Percentiles rank a stretch among this genome's conserved stretches.
These are phyloP conservation scores for Pleodorina starrii DNA, from an alignment of 139 green algal species.

Conservation along the genomic window DNA sequence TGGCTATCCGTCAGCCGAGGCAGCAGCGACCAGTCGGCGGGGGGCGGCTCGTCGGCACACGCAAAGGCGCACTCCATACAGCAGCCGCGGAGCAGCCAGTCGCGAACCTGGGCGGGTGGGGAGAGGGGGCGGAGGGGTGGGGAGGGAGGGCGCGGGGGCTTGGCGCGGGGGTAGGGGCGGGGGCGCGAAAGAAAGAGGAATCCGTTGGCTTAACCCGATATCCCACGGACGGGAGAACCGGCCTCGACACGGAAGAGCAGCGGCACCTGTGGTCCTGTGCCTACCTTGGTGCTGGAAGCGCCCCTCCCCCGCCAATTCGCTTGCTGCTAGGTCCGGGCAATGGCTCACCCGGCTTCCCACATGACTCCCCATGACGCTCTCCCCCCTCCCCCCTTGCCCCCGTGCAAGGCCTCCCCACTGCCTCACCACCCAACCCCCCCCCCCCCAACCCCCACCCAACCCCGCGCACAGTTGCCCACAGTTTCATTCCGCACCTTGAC, in stretches of 20 bases:
- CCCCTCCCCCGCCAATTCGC: too few species aligned
- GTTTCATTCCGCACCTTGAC: neutral
- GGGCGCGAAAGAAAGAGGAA: too few species aligned
- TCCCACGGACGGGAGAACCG: neutral
- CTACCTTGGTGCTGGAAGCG: too few species aligned
- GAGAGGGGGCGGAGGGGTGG: too few species aligned
- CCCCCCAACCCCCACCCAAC: neutral
- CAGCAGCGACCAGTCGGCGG: neutral
- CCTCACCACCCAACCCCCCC: too few species aligned
- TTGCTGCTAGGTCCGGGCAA: too few species aligned
- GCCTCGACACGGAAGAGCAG: neutral
- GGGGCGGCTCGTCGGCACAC: neutral
- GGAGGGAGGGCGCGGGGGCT: too few species aligned
- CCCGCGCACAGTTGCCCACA: neutral
- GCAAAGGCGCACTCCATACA: conserved; percentile 23
- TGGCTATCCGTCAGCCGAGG: neutral
- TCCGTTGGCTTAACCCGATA: neutral
- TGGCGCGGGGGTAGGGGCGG: too few species aligned
- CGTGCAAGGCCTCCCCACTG: too few species aligned
- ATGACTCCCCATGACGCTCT: too few species aligned
- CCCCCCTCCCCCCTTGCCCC: too few species aligned
- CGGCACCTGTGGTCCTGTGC: neutral
- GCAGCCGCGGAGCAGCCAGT: conserved; percentile 39
- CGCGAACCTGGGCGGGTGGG: conserved; percentile 11
- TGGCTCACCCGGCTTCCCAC: too few species aligned